Percentiles rank a stretch among this genome's conserved stretches.
These are phyloP conservation scores for Fonsecaea pedrosoi DNA, from an alignment of 2,329 filamentous ascomycete genomes.

Conservation along the genomic window DNA sequence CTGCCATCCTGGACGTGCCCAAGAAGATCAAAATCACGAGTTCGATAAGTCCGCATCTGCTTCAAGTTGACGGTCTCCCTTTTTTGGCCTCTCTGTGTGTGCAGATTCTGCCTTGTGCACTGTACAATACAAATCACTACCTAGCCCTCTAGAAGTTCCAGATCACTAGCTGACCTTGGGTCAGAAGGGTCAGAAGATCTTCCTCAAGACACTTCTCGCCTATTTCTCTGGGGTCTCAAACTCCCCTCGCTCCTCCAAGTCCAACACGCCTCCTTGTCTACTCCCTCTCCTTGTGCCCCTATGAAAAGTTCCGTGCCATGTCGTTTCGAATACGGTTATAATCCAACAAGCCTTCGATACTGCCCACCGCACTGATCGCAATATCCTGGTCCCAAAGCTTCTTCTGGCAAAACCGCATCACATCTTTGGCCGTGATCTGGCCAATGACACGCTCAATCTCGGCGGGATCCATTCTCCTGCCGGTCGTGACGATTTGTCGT, in stretches of 20 bases:
- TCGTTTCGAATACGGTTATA: constrained; percentile 69
- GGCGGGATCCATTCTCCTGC: constrained; percentile 84
- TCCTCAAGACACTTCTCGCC: constrained; percentile 1
- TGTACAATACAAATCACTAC: constrained; percentile 18
- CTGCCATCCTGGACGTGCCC: not conserved
- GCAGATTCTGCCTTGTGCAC: constrained; percentile 13
- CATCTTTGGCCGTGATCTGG: constrained; percentile 89
- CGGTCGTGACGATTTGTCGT: constrained; percentile 96
- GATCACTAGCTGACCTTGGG: not conserved
- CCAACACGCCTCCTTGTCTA: not conserved
- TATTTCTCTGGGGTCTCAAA: not conserved
- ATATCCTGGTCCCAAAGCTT: constrained; percentile 98
- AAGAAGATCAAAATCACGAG: not conserved
- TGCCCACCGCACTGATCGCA: constrained; percentile 89
- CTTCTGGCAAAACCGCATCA: constrained; percentile 93
- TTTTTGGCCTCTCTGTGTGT: not conserved
- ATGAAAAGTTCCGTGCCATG: constrained; percentile 76
- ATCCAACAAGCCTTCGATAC: constrained; percentile 79
- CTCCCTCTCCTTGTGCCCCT: constrained; percentile 34
- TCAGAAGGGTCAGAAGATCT: not conserved
- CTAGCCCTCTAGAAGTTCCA: constrained; percentile 2
- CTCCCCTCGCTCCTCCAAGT: not conserved
- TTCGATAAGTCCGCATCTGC: not conserved
- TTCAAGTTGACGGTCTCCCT: not conserved
- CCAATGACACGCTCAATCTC: constrained; percentile 95